Base-by-base conservation (phyloP, 2,329 filamentous ascomycete genomes). In the Exutisphaerella laricina region DNA sequence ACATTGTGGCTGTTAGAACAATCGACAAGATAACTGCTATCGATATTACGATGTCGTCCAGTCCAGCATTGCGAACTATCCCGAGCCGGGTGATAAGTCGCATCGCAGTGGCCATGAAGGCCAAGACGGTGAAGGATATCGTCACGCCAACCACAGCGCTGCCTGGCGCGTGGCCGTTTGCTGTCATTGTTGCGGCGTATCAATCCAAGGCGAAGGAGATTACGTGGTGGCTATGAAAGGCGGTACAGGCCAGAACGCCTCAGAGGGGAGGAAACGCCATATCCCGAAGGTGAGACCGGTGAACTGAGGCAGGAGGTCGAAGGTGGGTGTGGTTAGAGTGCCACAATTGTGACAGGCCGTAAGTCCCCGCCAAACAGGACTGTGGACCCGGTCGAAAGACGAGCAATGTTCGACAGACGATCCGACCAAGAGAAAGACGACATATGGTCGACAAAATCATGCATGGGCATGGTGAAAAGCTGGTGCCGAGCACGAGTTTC, bases 111-210 rank as follows among this genome's bases (percentile, higher is more conserved):
- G 50, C 43, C 3, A 57, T 34, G 20, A 41, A 46, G 5, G 55
- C 54, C 13, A 58, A 26, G 9, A 55, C 37, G 2, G 56, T 59
- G 34, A 56, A 55, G 12, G 53, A 42, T 17, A 59, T 40, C 9
- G 52, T 56, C 17, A 55, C 55, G 20, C 49, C 56, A 3, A 53
- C 48, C 17, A 59, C 56, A 17, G 56, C 51, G 17, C 43, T 44
- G 28, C 54, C 54, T 21, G 54, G 46, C 10, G 57, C 55, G 38
- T 59, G 56, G 12, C 56, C 50, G 28, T 39, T 45, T 12, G 45
- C 34, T 22, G 43, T 41, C 43, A 41, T 49, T 8, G 23, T 25
- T 13, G 9, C 20, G 8, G 20, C 13, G 23, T 22, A 10, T 3
- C 5, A 9, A 18, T 18, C 30, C 13, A 8, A 18, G 8, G 8